Evolutionary conservation across 2,329 filamentous ascomycete genomes (phyloP).

Genomic region (Talaromyces islandicus): DNA sequence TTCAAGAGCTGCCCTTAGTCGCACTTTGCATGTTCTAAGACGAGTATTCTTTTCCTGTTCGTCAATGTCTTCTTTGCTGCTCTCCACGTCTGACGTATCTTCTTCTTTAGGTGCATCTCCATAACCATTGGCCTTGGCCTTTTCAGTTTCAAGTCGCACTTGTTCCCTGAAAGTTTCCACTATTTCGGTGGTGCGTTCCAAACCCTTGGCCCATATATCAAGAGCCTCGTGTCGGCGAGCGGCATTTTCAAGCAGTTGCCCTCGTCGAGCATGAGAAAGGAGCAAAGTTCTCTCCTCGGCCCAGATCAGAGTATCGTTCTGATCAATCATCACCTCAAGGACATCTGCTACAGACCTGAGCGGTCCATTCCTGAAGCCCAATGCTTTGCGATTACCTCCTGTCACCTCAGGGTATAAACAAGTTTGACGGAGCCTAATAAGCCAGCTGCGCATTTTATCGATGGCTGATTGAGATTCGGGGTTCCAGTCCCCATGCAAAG

Average conservation of each 20-base stretch:
- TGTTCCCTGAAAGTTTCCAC: conserved; percentile 61
- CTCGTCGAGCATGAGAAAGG: conserved; percentile 58
- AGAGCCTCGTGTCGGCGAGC: conserved; percentile 63
- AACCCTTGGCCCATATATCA: conserved; percentile 59
- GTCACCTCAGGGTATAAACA: conserved; percentile 83
- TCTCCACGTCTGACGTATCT: conserved; percentile 13
- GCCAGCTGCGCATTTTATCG: conserved; percentile 71
- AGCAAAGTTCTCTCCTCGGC: conserved; percentile 64
- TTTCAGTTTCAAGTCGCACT: conserved; percentile 44
- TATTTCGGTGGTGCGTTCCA: conserved; percentile 41
- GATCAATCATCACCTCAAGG: conserved; percentile 83
- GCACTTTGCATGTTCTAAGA: conserved; percentile 55
- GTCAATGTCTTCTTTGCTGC: conserved; percentile 31
- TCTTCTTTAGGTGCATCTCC: conserved; percentile 11
- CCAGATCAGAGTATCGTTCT: conserved; percentile 63
- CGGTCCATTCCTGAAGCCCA: conserved; percentile 59
- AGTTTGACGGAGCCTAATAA: conserved; percentile 72
- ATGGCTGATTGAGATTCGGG: conserved; percentile 52
- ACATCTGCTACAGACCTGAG: conserved; percentile 81
- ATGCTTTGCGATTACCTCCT: conserved; percentile 55
- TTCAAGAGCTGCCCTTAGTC: conserved; percentile 68
- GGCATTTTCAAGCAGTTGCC: conserved; percentile 74
- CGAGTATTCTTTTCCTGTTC: conserved; percentile 39
- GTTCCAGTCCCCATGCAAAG: conserved; percentile 58
- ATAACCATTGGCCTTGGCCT: conserved; percentile 15